A percentile compares a stretch with the other conserved stretches of the same genome.
These are phyloP conservation scores for Flagelloscypha sp. DNA, from an alignment of 768 basidiomycete genomes.

Conservation along the genomic window DNA sequence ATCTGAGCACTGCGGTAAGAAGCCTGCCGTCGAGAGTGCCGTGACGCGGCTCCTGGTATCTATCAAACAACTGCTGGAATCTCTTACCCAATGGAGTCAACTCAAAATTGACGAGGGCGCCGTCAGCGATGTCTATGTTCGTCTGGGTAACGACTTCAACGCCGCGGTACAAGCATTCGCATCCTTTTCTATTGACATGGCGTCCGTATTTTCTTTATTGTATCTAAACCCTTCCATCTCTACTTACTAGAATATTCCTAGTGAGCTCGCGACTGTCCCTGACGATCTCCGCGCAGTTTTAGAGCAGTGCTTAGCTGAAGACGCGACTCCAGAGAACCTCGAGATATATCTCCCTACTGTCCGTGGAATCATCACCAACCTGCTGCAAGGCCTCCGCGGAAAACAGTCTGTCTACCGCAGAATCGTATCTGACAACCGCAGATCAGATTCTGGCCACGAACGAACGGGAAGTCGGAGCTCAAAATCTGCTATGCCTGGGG, in stretches of 20 bases:
- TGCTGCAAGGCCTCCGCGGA: slow-evolving; percentile 86
- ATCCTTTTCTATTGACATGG: slow-evolving; percentile 80
- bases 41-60: slow-evolving; percentile 90
- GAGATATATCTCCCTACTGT: slow-evolving; percentile 87
- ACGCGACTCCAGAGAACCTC: slow-evolving; percentile 77
- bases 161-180: slow-evolving; percentile 84
- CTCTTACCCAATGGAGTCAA: slow-evolving; percentile 78
- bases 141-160: slow-evolving; percentile 96
- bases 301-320: slow-evolving; percentile 87
- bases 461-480: slow-evolving; percentile 54
- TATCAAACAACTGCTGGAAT: slow-evolving; percentile 90
- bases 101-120: slow-evolving; percentile 61
- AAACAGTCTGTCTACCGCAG: slow-evolving; percentile 87
- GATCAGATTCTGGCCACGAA: slow-evolving; percentile 43
- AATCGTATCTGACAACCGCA: slow-evolving; percentile 54
- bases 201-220: slow-evolving; percentile 44
- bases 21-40: slow-evolving; percentile 83
- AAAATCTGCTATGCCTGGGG: slow-evolving; percentile 27
- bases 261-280: slow-evolving; percentile 83
- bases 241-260: slow-evolving; percentile 27
- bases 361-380: slow-evolving; percentile 82
- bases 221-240: too few species aligned
- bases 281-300: slow-evolving; percentile 83
- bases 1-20: slow-evolving; percentile 1
- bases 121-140: slow-evolving; percentile 96